phyloP scores from a whole-genome alignment of 257 asterid species.

The Scutellaria galericulata region DNA sequence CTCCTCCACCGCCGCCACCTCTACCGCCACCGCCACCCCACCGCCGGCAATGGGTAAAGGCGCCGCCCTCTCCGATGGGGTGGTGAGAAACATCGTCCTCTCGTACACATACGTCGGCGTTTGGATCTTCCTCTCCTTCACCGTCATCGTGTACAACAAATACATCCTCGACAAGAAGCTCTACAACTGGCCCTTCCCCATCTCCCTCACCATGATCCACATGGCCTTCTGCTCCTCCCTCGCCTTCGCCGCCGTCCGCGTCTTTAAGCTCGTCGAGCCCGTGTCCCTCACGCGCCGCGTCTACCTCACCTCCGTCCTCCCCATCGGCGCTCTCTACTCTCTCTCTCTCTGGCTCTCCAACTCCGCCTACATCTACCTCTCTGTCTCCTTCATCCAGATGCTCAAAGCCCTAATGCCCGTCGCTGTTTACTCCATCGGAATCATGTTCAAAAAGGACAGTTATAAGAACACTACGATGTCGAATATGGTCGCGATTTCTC shows the following conservation, averaged over 20 bases:
- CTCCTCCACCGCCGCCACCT: neutral
- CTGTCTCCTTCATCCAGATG: conserved; percentile 46
- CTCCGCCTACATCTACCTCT: conserved; percentile 47
- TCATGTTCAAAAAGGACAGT: conserved; percentile 33
- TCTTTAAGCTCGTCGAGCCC: conserved; percentile 44
- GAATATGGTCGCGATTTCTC: conserved; percentile 43
- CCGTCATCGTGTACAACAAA: conserved; percentile 48
- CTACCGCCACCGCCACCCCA: neutral
- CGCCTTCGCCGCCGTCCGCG: conserved; percentile 41
- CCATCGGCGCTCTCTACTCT: conserved; percentile 46
- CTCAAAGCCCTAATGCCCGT: conserved; percentile 47
- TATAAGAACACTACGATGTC: conserved; percentile 37
- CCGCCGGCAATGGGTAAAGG: conserved; percentile 39
- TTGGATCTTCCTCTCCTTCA: conserved; percentile 48
- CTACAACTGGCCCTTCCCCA: conserved; percentile 51
- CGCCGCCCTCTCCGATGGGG: conserved; percentile 40
- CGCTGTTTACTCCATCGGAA: conserved; percentile 43
- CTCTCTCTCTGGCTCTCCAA: conserved; percentile 48
- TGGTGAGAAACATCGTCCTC: conserved; percentile 36
- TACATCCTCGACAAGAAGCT: conserved; percentile 44
- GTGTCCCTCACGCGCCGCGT: conserved; percentile 43
- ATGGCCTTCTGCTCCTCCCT: conserved; percentile 46
- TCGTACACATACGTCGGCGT: conserved; percentile 40
- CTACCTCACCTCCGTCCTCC: conserved; percentile 44
- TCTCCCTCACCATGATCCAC: conserved; percentile 47